Conservation (phyloP, 495 filamentous ascomycete genomes). For the Podospora comata region DNA sequence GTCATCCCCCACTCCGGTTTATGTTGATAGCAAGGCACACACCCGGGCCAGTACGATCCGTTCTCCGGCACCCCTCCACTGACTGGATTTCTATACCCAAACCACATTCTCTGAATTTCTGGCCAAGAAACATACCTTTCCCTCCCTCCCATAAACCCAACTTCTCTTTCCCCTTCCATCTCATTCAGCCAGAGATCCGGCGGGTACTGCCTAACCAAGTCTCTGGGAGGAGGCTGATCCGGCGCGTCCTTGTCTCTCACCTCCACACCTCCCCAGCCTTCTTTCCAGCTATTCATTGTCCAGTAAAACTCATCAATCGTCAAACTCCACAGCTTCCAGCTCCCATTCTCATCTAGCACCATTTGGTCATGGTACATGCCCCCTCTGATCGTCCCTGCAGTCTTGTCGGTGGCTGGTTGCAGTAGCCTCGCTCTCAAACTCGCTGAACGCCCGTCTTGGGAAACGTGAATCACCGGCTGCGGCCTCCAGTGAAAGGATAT, state of each 20-base stretch:
- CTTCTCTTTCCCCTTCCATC: conserved; percentile 19
- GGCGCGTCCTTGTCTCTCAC: conserved; percentile 9
- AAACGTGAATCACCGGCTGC: conserved; percentile 25
- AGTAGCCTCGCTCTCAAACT: conserved; percentile 20
- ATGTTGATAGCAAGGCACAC: conserved; percentile 21
- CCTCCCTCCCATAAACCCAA: conserved; percentile 22
- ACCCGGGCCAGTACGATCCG: conserved; percentile 24
- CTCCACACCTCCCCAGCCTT: conserved; percentile 19
- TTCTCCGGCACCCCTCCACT: conserved; percentile 18
- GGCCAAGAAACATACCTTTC: conserved; percentile 20
- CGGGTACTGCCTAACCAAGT: conserved; percentile 13
- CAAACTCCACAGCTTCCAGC: conserved; percentile 21
- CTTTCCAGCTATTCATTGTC: conserved; percentile 17
- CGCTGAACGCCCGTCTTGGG: conserved; percentile 20
- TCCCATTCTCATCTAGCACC: conserved; percentile 19
- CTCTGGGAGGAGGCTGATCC: conserved; percentile 10
- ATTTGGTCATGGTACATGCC: conserved; percentile 28
- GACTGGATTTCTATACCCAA: conserved; percentile 22
- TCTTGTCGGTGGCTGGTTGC: conserved; percentile 17
- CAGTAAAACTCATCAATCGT: conserved; percentile 29
- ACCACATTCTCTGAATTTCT: conserved; percentile 25
- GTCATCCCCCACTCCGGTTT: conserved; percentile 18
- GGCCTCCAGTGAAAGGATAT: conserved; percentile 23
- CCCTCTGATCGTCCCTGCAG: conserved; percentile 11
- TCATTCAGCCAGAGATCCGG: conserved; percentile 12